Percentiles rank a stretch among this genome's conserved stretches.
Conservation (phyloP, 345 rosid genomes). For the Salix brachista region DNA sequence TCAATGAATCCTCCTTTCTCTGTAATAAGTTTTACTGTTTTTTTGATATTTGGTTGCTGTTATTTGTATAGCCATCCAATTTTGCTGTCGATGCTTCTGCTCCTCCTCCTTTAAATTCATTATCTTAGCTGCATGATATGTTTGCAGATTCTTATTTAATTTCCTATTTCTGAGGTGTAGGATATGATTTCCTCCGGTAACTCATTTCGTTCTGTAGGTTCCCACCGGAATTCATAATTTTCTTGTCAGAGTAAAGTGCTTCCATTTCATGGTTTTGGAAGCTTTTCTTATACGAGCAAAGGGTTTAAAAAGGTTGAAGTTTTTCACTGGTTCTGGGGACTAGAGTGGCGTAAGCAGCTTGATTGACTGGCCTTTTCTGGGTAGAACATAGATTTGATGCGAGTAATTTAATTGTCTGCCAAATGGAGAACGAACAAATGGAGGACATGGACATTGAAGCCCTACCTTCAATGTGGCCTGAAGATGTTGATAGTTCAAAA, state of each 20-base stretch:
- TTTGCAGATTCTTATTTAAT: background rate
- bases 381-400: constrained; percentile 10
- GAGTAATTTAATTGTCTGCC: constrained; percentile 32
- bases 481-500: constrained; percentile 70
- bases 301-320: background rate
- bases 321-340: background rate
- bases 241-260: background rate
- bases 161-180: background rate
- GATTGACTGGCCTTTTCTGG: background rate
- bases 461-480: constrained; percentile 96
- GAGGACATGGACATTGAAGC: constrained; percentile 85
- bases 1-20: background rate
- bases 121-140: background rate
- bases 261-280: background rate
- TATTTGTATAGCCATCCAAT: background rate
- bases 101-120: background rate
- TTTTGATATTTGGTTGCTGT: background rate
- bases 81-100: background rate
- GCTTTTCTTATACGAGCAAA: background rate
- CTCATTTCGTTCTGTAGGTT: background rate
- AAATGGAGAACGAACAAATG: constrained; percentile 57
- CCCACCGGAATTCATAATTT: background rate
- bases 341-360: background rate
- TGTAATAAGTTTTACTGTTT: background rate
- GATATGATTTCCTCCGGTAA: background rate